Conservation (phyloP, 306 rosid species). For the Mimosa pudica region DNA sequence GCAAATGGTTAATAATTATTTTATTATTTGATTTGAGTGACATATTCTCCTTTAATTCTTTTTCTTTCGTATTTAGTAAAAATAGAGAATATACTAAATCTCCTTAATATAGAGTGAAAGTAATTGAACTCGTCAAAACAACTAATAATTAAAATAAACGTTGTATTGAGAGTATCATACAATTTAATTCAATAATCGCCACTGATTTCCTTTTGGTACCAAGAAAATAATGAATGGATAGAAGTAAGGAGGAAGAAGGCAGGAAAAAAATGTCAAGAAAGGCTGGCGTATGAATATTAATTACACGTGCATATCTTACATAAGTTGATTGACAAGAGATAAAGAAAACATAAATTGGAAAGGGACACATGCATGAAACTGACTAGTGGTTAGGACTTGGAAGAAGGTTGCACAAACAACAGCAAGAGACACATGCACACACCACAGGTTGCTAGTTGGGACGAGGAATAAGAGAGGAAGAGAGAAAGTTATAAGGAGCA, state of each 20-base stretch:
- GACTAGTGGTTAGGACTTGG: no score
- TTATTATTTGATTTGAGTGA: not conserved
- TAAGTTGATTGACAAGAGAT: not conserved
- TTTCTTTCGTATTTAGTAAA: no score
- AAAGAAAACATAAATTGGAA: not conserved
- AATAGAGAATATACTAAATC: no score
- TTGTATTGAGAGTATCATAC: not conserved
- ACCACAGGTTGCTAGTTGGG: not conserved
- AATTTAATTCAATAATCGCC: no score
- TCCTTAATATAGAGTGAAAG: not conserved
- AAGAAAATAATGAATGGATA: not conserved
- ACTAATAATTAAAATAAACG: no score
- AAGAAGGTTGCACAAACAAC: not conserved
- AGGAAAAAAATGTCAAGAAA: not conserved
- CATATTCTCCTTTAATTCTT: no score
- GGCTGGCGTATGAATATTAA: not conserved
- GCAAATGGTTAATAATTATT: no score
- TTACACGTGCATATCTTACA: not conserved
- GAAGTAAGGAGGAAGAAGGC: not conserved
- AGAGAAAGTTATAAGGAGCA: slow-evolving; percentile 41
- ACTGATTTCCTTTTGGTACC: not conserved
- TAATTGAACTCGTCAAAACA: no score
- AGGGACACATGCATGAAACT: not conserved
- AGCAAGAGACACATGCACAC: not conserved
- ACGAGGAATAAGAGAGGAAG: not conserved